Base-by-base conservation (phyloP, 768 basidiomycete species). In the Kwoniella dejecticola region DNA sequence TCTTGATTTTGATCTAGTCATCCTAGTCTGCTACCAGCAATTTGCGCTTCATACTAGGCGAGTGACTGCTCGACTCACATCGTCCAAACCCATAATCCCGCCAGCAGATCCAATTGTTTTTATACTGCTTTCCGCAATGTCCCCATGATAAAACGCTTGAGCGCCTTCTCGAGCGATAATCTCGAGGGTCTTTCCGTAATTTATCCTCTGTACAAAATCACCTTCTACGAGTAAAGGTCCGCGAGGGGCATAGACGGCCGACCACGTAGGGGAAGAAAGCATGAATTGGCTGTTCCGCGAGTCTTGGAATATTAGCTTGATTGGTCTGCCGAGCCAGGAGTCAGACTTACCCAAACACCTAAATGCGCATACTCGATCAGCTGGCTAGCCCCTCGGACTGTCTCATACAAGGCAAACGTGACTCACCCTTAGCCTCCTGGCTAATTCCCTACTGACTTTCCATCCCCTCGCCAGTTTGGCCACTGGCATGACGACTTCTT, bases 401-500 rank as follows among this genome's bases (percentile, higher is more conserved):
- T 38, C 17, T 38, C 36, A 38, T 8, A 38, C 8, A 8, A 38
- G 36, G 48, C n/a, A n/a, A 38, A 11, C 11, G 7, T 6, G 2
- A 72, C 84, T 72, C 72, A 88, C 88, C 57, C 86, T 82, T 46
- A 95, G 85, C 47, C 92, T 83, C 54, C 82, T 83, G 15, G 84
- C 88, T 13, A 97, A 82, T 78, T 95, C 94, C 56, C 72, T 81
- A 47, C 88, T 87, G 42, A 96, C 88, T 36, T 81, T 81, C 90
- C 90, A 94, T 6, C 89, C 89, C 24, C 80, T 78, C 7, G 94
- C 92, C 2, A 99, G 81, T 7, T 85, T 78, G 4, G 87, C 84
- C 30, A 85, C 87, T 0, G 94, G 93, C 67, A 85, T 80, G 17
- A 98, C 84, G 23, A 98, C 82, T 29, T 83, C 80, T 41, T 82